phyloP scores from a whole-genome alignment of 768 basidiomycete genomes.

The Dacryopinax spathularia region DNA sequence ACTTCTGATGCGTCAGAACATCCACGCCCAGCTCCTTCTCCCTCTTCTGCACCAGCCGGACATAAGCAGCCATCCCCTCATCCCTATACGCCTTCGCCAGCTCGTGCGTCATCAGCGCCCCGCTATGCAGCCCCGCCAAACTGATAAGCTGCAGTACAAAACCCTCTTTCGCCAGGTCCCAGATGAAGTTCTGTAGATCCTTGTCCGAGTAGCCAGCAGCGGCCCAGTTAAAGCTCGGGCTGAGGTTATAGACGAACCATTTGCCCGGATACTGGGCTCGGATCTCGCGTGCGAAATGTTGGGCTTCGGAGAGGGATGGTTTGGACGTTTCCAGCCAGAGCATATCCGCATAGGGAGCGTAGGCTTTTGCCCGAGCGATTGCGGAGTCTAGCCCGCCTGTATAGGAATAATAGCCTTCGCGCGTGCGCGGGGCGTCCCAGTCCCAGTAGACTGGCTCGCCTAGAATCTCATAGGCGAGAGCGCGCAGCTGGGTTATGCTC shows the following conservation, averaged over 20 bases:
- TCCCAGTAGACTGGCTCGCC: constrained; percentile 69
- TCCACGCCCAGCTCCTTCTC: constrained; percentile 82
- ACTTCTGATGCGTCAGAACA: constrained; percentile 89
- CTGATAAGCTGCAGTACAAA: constrained; percentile 84
- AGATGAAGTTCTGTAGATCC: constrained; percentile 71
- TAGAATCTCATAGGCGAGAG: constrained; percentile 57
- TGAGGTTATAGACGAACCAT: constrained; percentile 88
- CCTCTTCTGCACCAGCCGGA: constrained; percentile 71
- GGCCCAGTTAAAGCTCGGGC: constrained; percentile 91
- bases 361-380: constrained; percentile 62
- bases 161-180: constrained; percentile 85
- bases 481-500: constrained; percentile 58
- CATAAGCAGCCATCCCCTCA: constrained; percentile 88
- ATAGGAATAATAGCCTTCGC: constrained; percentile 84
- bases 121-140: constrained; percentile 77
- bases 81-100: constrained; percentile 65
- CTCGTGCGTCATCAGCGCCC: constrained; percentile 50
- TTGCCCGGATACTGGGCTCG: constrained; percentile 58
- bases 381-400: constrained; percentile 61
- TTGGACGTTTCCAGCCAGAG: constrained; percentile 87
- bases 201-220: constrained; percentile 58
- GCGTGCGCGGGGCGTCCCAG: constrained; percentile 79
- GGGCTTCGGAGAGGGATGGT: constrained; percentile 70
- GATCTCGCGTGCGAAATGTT: constrained; percentile 62
- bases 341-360: constrained; percentile 76